Percentiles rank a stretch among this genome's conserved stretches.
These are phyloP conservation scores for Sphagnum magellanicum DNA, from an alignment of 228 moss, liverwort and hornwort genomes.

Conservation along the genomic window DNA sequence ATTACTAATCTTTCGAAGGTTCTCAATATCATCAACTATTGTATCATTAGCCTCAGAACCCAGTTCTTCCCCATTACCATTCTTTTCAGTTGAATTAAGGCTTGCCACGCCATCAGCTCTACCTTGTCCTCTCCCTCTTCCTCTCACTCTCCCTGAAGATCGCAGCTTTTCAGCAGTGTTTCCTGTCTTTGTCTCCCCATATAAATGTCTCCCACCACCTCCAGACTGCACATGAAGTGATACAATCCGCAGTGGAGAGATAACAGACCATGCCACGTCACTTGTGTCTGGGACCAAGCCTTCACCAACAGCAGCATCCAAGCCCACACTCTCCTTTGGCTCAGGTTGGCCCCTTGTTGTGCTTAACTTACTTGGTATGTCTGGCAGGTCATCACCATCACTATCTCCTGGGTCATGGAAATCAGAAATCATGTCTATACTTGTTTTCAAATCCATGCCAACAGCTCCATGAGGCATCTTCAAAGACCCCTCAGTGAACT, in stretches of 20 bases:
- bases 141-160: constrained; percentile 23
- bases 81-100: constrained; percentile 16
- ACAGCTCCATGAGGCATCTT: background rate
- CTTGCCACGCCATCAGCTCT: constrained; percentile 21
- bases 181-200: constrained; percentile 18
- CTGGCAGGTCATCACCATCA: constrained; percentile 31
- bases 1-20: constrained; percentile 22
- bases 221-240: constrained; percentile 54
- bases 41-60: constrained; percentile 17
- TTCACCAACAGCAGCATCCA: constrained; percentile 9
- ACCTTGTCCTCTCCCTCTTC: constrained; percentile 34
- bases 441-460: constrained; percentile 9
- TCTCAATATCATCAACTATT: constrained; percentile 32
- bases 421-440: constrained; percentile 29
- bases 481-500: constrained; percentile 29
- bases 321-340: constrained; percentile 2
- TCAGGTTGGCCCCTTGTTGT: constrained; percentile 6
- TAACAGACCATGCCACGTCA: constrained; percentile 25
- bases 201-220: constrained; percentile 33
- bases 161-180: constrained; percentile 16
- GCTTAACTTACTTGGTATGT: constrained; percentile 17
- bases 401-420: constrained; percentile 21
- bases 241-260: constrained; percentile 44
- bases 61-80: constrained; percentile 10
- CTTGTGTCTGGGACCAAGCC: constrained; percentile 14